Conservation (phyloP, 2,329 filamentous ascomycete genomes). For the Coniochaeta prunicola region DNA sequence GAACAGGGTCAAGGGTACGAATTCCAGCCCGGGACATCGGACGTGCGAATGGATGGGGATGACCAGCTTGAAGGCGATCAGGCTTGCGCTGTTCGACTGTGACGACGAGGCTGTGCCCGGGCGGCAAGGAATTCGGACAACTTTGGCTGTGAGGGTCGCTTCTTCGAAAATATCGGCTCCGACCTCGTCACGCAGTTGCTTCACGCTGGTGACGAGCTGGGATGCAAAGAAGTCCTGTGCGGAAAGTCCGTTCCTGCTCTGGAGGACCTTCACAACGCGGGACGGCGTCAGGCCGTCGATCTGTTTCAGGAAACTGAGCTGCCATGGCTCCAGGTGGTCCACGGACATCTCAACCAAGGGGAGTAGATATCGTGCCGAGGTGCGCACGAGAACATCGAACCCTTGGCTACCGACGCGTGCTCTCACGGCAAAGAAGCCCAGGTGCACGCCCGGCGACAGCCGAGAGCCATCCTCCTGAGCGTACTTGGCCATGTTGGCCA, state of each 20-base stretch:
- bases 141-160: constrained; percentile 28
- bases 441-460: constrained; percentile 44
- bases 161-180: constrained; percentile 33
- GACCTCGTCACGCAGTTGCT: constrained; percentile 27
- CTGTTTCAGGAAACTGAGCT: constrained; percentile 45
- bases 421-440: constrained; percentile 51
- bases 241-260: constrained; percentile 18
- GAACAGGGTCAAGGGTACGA: constrained; percentile 58
- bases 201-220: constrained; percentile 21
- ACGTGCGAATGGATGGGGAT: constrained; percentile 53
- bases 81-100: constrained; percentile 15
- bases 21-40: constrained; percentile 44
- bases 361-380: constrained; percentile 48
- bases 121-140: constrained; percentile 30
- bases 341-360: constrained; percentile 51
- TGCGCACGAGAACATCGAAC: constrained; percentile 57
- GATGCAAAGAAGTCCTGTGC: constrained; percentile 11
- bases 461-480: constrained; percentile 33
- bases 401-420: constrained; percentile 43
- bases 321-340: constrained; percentile 44
- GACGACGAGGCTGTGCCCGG: constrained; percentile 1
- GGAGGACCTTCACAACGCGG: constrained; percentile 29
- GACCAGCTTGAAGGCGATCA: constrained; percentile 53
- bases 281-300: constrained; percentile 37
- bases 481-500: constrained; percentile 59